Evolutionary conservation across 805 yeast genomes (phyloP), one percentile per base, ranked within the genome.

Genomic region (Candida nanaspora): DNA sequence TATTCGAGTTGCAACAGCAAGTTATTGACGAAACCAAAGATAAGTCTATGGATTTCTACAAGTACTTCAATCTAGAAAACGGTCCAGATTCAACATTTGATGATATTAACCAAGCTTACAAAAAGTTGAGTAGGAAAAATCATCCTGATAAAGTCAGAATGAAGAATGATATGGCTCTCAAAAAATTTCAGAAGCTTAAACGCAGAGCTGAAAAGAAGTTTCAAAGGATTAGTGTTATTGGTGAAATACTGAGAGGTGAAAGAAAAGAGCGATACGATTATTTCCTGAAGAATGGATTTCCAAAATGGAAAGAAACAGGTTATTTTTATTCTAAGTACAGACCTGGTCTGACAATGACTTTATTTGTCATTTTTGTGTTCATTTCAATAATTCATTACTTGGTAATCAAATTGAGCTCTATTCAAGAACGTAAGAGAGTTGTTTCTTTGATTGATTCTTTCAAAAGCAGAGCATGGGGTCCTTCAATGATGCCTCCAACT

Each of bases 201-300:
- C 75, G 76, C 46, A 56, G 61, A 19, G 84, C 82, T 5, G 80
- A 74, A 46, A 84, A 79, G 49, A 69, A 86, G 31, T 93, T 81
- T 56, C 86, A 91, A 52, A 68, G 91, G 23, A 71, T 93, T 29
- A 84, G 93, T 27, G 60, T 80, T 22, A 84, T 86, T 19, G 82
- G 88, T 27, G 77, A 83, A 53, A 80, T 89, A 41, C 67, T 89
- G 37, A 72, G 91, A 48, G 67, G 71, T 41, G 74, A 76, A 41
- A 69, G 70, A 43, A 76, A 80, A 46, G 78, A 81, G 37, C 70
- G 87, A 7, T 93, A 93, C 59, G 98, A 93, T 60, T 88, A 78
- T 59, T 93, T 86, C 62, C 66, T 85, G 40, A 68, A 75, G 33
- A 74, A 77, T 49, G 97, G 98, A 7, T 91, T 93, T 63, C 98